phyloP scores from a whole-genome alignment of 768 basidiomycete genomes.

The Phallus indusiatus region DNA sequence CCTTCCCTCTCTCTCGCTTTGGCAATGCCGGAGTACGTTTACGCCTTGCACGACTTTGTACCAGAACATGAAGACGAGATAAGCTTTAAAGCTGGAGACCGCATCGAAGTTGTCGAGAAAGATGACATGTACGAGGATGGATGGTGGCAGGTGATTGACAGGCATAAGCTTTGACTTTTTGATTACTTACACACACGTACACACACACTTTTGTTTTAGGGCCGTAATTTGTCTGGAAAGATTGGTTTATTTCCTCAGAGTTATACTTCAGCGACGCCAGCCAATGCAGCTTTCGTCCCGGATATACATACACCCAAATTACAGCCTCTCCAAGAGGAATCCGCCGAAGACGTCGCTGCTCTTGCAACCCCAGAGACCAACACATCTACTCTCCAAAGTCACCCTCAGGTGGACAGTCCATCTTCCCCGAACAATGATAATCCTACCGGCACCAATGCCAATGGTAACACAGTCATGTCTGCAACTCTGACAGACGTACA shows the following conservation, averaged over 20 bases:
- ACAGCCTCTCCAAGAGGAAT: slow-evolving; percentile 39
- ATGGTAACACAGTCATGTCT: too few species aligned
- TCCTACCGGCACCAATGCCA: too few species aligned
- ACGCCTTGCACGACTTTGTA: slow-evolving; percentile 76
- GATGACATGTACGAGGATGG: slow-evolving; percentile 92
- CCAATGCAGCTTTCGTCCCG: slow-evolving; percentile 22
- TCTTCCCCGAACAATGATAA: slow-evolving; percentile 15
- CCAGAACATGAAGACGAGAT: slow-evolving; percentile 97
- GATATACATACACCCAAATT: slow-evolving; percentile 18
- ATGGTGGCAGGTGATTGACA: slow-evolving; percentile 94
- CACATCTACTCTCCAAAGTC: slow-evolving; percentile 14
- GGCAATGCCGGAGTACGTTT: slow-evolving; percentile 76
- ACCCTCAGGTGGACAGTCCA: too few species aligned
- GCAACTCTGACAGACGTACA: slow-evolving; percentile 88
- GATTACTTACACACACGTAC: background rate
- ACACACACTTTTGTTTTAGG: slow-evolving; percentile 34
- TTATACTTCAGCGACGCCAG: slow-evolving; percentile 63
- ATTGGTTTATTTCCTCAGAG: slow-evolving; percentile 86
- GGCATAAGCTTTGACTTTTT: too few species aligned
- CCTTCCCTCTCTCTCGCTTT: background rate
- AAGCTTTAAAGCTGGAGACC: slow-evolving; percentile 72
- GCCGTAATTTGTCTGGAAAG: slow-evolving; percentile 72
- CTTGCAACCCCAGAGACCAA: slow-evolving; percentile 16
- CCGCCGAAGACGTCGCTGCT: slow-evolving; percentile 19
- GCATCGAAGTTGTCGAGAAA: slow-evolving; percentile 83